Base-by-base conservation (phyloP, 306 rosid species). In the Rosa multiflora region DNA sequence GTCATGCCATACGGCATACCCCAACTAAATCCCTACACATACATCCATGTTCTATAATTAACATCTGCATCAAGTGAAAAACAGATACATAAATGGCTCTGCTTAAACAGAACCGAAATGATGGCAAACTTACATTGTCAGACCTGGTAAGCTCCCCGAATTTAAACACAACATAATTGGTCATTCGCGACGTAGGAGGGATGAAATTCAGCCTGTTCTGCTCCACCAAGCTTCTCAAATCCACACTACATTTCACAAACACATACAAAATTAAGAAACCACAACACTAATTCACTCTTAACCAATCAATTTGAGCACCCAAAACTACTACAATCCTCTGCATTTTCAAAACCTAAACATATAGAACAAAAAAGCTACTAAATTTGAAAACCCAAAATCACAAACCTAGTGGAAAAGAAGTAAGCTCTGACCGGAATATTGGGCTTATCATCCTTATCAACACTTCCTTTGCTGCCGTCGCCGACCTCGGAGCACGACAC, bases 171-270 rank as follows among this genome's bases (percentile, higher is more conserved):
- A 95, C 87, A 70, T 95, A 95, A 80, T 95, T 95, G 49, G 99
- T 95, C 98, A 91, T 95, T 0, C 99, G 81, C 18, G 99, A 93
- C 0, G 97, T 79, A 64, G 99, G 97, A 8, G 92, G 91, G 76
- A 93, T 94, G 73, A 96, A 90, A 86, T 93, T 91, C 48, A 67
- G 84, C 84, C 85, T 96, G 90, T 96, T 91, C 88, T 87, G 93
- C 77, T 93, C 99, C 90, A 91, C 94, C 84, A 96, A 88, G 85
- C 91, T 85, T 86, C 90, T 91, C 70, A 96, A 91, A 84, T 96
- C 98, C 88, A 96, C 98, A 84, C 99, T 95, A 29, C 86, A 87
- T 55, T 76, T 68, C 42, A 35, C 66, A 59, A 83, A 85, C 40
- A 42, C 9, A 59, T 32, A 56, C 55, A 49, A 21, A 1, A 56